Percentiles rank a stretch among this genome's conserved stretches.
These are phyloP conservation scores for Rhizopogon roseolus DNA, from an alignment of 768 basidiomycete species.

Conservation along the genomic window DNA sequence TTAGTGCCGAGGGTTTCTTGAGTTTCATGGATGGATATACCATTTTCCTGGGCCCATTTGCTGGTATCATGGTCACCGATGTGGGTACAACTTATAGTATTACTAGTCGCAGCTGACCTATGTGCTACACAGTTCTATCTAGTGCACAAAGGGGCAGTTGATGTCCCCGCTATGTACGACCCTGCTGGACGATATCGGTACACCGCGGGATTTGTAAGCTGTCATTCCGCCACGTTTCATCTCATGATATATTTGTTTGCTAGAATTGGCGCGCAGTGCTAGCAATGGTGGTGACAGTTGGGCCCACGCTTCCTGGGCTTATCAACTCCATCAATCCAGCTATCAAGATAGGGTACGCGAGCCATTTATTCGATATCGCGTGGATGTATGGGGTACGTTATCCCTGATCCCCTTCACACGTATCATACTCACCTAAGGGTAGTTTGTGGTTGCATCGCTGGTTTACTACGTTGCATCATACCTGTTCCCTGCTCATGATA, in stretches of 20 bases:
- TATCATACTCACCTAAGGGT: slow-evolving; percentile 3
- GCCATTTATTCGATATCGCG: slow-evolving; percentile 61
- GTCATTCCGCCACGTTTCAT: not conserved
- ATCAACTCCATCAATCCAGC: slow-evolving; percentile 66
- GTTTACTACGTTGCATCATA: slow-evolving; percentile 23
- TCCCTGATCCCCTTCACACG: not conserved
- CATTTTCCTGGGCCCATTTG: slow-evolving; percentile 82
- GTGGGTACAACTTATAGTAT: slow-evolving; percentile 29
- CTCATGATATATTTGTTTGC: not conserved
- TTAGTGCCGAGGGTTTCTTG: slow-evolving; percentile 60
- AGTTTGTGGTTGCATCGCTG: slow-evolving; percentile 20
- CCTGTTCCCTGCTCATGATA: slow-evolving; percentile 20
- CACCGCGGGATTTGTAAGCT: slow-evolving; percentile 64
- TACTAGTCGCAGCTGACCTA: not conserved
- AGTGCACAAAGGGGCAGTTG: slow-evolving; percentile 63
- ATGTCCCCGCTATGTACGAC: slow-evolving; percentile 82
- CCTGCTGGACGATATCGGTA: slow-evolving; percentile 79
- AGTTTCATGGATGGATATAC: slow-evolving; percentile 83
- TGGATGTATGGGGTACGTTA: slow-evolving; percentile 70
- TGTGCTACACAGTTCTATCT: slow-evolving; percentile 60
- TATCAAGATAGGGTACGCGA: slow-evolving; percentile 55
- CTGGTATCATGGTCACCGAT: slow-evolving; percentile 64
- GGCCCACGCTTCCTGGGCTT: slow-evolving; percentile 73
- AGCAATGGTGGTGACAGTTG: slow-evolving; percentile 64
- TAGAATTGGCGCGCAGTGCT: slow-evolving; percentile 82